Evolutionary conservation across 2,329 filamentous ascomycete species (phyloP).

Genomic region (Hysterium pulicare): DNA sequence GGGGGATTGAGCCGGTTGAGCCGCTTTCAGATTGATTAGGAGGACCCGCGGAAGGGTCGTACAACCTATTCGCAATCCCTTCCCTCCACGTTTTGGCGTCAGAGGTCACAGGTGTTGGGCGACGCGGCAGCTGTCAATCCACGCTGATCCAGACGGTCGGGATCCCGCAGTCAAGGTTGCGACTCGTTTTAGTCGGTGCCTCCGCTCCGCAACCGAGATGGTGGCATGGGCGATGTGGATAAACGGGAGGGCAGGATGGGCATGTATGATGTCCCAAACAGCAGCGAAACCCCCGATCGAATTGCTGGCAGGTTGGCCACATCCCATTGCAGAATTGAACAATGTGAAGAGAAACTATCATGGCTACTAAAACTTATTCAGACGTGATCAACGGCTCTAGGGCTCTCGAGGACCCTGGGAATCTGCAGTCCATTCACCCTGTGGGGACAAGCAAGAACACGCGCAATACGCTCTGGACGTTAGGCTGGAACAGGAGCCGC

Average conservation of each 20-base stretch:
- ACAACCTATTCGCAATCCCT: background rate
- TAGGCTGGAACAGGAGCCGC: background rate
- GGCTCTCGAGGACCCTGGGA: too few species aligned
- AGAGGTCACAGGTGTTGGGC: background rate
- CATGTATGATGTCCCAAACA: too few species aligned
- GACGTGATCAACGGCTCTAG: too few species aligned
- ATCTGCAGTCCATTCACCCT: too few species aligned
- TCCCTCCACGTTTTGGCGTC: constrained; percentile 8
- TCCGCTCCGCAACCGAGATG: constrained; percentile 15
- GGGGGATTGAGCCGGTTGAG: constrained; percentile 19
- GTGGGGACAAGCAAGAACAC: background rate
- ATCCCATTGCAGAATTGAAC: too few species aligned
- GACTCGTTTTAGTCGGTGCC: constrained; percentile 7
- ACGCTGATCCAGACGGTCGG: constrained; percentile 16
- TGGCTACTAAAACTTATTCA: too few species aligned
- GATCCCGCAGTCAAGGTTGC: constrained; percentile 10
- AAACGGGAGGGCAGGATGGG: constrained; percentile 3
- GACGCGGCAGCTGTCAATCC: background rate
- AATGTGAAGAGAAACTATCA: too few species aligned
- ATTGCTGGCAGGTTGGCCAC: too few species aligned
- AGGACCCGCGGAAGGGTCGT: constrained; percentile 8
- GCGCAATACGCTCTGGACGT: background rate
- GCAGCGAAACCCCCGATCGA: constrained; percentile 1
- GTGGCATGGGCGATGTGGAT: constrained; percentile 7
- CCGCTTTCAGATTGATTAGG: constrained; percentile 15